A percentile compares a stretch with the other conserved stretches of the same genome.
These are phyloP conservation scores for Zygoascus sp. DNA, from an alignment of 1,139 yeast species.

Conservation along the genomic window DNA sequence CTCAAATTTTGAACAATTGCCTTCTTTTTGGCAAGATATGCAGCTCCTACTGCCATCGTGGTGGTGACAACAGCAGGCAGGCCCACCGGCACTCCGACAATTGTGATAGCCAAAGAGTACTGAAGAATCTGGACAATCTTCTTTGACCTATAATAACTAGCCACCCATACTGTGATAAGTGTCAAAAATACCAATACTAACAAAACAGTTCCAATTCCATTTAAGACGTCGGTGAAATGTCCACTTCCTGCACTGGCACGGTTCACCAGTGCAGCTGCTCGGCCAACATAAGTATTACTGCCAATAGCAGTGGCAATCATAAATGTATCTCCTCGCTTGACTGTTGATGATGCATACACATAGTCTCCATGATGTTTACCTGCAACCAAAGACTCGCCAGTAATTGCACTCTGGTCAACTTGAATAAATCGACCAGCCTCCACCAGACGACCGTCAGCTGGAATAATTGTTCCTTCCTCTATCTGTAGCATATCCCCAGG, in stretches of 20 bases:
- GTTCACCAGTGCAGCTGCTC: slow-evolving; percentile 96
- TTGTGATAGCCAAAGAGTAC: slow-evolving; percentile 90
- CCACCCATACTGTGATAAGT: slow-evolving; percentile 84
- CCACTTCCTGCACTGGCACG: slow-evolving; percentile 92
- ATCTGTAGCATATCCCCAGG: slow-evolving; percentile 77
- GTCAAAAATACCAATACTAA: slow-evolving; percentile 86
- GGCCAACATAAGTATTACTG: slow-evolving; percentile 88
- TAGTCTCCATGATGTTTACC: slow-evolving; percentile 89
- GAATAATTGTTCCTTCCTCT: slow-evolving; percentile 76
- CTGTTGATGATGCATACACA: slow-evolving; percentile 90
- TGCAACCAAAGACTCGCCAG: slow-evolving; percentile 97
- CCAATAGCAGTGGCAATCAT: slow-evolving; percentile 96
- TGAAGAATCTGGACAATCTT: slow-evolving; percentile 86
- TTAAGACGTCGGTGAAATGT: slow-evolving; percentile 96
- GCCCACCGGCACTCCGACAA: slow-evolving; percentile 99
- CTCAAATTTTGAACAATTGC: slow-evolving; percentile 98
- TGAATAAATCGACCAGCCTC: slow-evolving; percentile 86
- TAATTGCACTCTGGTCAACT: slow-evolving; percentile 95
- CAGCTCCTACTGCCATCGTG: slow-evolving; percentile 99
- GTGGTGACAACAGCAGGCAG: slow-evolving; percentile 99
- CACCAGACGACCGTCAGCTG: slow-evolving; percentile 91
- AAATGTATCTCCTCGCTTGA: slow-evolving; percentile 95
- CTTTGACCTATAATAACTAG: slow-evolving; percentile 93
- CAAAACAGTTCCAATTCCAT: slow-evolving; percentile 94
- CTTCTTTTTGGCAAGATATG: slow-evolving; percentile 96